Percentiles rank a stretch among this genome's conserved stretches.
phyloP scores from a whole-genome alignment of 176 grass and related monocot species.

The maize (Zea mays) region DNA sequence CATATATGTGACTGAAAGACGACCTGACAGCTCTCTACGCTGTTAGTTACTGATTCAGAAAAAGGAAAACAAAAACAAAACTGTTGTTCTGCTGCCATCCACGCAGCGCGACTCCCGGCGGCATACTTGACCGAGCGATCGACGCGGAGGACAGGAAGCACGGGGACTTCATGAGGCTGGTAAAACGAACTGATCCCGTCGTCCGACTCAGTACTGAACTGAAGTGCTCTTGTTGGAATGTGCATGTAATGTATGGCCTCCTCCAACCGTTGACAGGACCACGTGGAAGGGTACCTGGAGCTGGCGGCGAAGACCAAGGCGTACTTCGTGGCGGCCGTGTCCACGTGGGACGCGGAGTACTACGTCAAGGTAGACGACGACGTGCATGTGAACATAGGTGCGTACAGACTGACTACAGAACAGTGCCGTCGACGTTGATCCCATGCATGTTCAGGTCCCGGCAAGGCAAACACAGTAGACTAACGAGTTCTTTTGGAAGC shows the following conservation, averaged over 20 bases:
- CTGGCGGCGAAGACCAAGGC: conserved; percentile 81
- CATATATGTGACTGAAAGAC: no score
- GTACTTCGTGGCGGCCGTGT: conserved; percentile 73
- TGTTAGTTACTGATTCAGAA: conserved; percentile 18
- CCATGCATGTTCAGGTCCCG: no score
- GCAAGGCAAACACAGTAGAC: no score
- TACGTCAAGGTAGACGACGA: conserved; percentile 95
- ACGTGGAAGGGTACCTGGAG: conserved; percentile 92
- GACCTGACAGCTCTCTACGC: no score
- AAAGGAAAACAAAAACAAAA: no score
- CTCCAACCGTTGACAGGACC: conserved; percentile 59
- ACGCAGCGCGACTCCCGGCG: conserved; percentile 64
- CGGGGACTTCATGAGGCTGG: conserved; percentile 86
- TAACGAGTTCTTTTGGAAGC: no score
- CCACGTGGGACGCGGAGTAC: conserved; percentile 94
- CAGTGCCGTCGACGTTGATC: no score
- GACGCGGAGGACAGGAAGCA: conserved; percentile 84
- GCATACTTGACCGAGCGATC: conserved; percentile 94
- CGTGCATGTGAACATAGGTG: conserved; percentile 99
- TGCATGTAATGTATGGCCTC: not conserved
- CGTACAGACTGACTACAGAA: no score
- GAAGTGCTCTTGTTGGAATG: not conserved
- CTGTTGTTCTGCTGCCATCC: conserved; percentile 1
- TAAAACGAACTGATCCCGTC: no score
- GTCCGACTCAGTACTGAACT: no score